Evolutionary conservation across 768 basidiomycete species (phyloP).

Genomic region (Cytidiella melzeri): DNA sequence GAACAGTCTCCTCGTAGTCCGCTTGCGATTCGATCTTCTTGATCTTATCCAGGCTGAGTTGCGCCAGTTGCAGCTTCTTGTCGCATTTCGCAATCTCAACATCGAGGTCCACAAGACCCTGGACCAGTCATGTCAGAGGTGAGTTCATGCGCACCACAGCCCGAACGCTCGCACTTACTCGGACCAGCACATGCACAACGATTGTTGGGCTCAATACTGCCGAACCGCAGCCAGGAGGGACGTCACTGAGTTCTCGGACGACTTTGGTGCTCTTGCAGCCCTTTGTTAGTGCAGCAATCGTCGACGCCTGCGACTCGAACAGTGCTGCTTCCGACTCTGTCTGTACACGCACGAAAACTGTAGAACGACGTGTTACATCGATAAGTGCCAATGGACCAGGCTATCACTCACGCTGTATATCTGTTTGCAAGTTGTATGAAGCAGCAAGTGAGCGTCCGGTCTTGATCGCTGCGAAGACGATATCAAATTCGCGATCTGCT

Average conservation of each 20-base stretch:
- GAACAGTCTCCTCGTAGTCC: conserved; percentile 78
- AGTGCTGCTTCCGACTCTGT: conserved; percentile 55
- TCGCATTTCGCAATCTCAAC: conserved; percentile 84
- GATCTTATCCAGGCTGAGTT: conserved; percentile 70
- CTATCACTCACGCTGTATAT: conserved; percentile 63
- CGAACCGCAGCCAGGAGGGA: conserved; percentile 87
- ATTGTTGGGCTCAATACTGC: conserved; percentile 70
- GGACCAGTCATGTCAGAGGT: neutral
- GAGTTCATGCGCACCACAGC: neutral
- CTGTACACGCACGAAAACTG: conserved; percentile 77
- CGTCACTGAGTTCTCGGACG: conserved; percentile 53
- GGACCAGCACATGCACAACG: conserved; percentile 78
- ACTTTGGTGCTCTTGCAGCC: conserved; percentile 76
- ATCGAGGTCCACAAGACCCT: conserved; percentile 90
- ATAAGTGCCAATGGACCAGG: neutral
- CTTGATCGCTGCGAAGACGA: conserved; percentile 75
- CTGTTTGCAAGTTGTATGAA: conserved; percentile 80
- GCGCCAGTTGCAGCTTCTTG: conserved; percentile 79
- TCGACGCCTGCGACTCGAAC: conserved; percentile 66
- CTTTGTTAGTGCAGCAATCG: conserved; percentile 80
- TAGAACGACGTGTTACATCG: conserved; percentile 5
- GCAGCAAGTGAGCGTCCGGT: conserved; percentile 81
- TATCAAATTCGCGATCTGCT: conserved; percentile 81
- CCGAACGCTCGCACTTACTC: conserved; percentile 41
- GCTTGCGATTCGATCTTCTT: conserved; percentile 62